Evolutionary conservation across 2,329 filamentous ascomycete species (phyloP).

Genomic region (Botrytis fabae): DNA sequence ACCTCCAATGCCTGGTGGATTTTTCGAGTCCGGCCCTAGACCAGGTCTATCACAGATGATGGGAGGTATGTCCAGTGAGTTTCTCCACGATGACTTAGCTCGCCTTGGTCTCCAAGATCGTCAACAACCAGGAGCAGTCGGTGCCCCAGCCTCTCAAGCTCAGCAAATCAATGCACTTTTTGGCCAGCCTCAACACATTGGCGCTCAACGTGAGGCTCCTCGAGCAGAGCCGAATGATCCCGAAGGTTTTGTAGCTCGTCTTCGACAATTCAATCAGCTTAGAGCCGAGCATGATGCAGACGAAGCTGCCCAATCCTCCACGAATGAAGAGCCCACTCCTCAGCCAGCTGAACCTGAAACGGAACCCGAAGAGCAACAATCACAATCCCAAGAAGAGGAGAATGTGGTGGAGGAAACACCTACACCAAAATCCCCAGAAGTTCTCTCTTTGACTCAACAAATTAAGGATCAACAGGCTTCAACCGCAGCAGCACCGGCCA

Average conservation of each 20-base stretch:
- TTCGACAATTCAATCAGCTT: constrained; percentile 81
- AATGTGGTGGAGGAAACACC: constrained; percentile 28
- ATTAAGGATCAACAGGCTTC: constrained; percentile 61
- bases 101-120: constrained; percentile 58
- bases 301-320: constrained; percentile 38
- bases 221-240: constrained; percentile 61
- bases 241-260: constrained; percentile 61
- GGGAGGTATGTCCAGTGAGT: constrained; percentile 48
- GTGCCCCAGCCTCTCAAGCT: constrained; percentile 34
- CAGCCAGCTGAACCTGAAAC: constrained; percentile 33
- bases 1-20: constrained; percentile 54
- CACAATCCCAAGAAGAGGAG: constrained; percentile 18
- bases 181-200: constrained; percentile 31
- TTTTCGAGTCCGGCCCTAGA: constrained; percentile 62
- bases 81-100: constrained; percentile 72
- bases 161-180: constrained; percentile 39
- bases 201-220: constrained; percentile 52
- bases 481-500: constrained; percentile 48
- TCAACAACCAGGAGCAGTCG: constrained; percentile 32
- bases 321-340: constrained; percentile 37
- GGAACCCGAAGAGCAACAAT: constrained; percentile 28
- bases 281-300: constrained; percentile 69
- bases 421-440: constrained; percentile 45
- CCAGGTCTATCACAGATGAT: constrained; percentile 45
- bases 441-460: constrained; percentile 76